These are phyloP conservation scores for Spizellomyces punctatus DNA, from an alignment of 192 early-diverging fungal species.

Conservation along the genomic window DNA sequence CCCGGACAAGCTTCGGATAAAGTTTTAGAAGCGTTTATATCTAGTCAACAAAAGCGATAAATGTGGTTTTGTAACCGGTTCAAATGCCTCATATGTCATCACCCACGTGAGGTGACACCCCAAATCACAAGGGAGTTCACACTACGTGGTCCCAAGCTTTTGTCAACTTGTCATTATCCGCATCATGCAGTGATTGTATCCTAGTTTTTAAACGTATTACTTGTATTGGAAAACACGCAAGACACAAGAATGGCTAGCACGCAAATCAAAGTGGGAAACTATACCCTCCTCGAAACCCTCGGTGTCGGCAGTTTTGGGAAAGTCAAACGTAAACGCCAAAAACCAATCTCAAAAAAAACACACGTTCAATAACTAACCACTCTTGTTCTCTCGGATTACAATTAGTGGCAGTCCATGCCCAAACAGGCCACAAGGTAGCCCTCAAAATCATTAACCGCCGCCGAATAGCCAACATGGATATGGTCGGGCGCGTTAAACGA, in stretches of 20 bases:
- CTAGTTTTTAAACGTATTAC: too few relatives aligned
- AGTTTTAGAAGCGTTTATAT: slow-evolving; percentile 17
- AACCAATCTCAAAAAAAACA: background rate
- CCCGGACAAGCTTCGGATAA: slow-evolving; percentile 27
- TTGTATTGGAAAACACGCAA: background rate
- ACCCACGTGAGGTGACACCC: too few relatives aligned
- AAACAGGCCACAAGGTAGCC: slow-evolving; percentile 94
- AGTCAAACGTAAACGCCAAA: slow-evolving; percentile 83
- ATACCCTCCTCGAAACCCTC: slow-evolving; percentile 92
- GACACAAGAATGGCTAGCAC: slow-evolving; percentile 40
- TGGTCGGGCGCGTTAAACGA: slow-evolving; percentile 92
- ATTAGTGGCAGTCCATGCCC: slow-evolving; percentile 91
- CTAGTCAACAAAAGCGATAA: background rate
- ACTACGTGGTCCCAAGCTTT: too few relatives aligned
- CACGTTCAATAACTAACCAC: background rate
- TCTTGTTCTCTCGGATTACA: too few relatives aligned
- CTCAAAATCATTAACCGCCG: slow-evolving; percentile 94
- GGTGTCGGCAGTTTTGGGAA: slow-evolving; percentile 98
- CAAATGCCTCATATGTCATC: too few relatives aligned
- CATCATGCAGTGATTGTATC: too few relatives aligned
- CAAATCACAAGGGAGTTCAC: too few relatives aligned
- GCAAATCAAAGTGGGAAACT: slow-evolving; percentile 76
- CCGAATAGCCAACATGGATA: slow-evolving; percentile 91
- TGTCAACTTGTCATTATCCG: too few relatives aligned
- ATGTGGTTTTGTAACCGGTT: background rate